Evolutionary conservation across 1,284 basidiomycete species (phyloP), one percentile per base, ranked within the genome.

Genomic region (Ganoderma leucocontextum): DNA sequence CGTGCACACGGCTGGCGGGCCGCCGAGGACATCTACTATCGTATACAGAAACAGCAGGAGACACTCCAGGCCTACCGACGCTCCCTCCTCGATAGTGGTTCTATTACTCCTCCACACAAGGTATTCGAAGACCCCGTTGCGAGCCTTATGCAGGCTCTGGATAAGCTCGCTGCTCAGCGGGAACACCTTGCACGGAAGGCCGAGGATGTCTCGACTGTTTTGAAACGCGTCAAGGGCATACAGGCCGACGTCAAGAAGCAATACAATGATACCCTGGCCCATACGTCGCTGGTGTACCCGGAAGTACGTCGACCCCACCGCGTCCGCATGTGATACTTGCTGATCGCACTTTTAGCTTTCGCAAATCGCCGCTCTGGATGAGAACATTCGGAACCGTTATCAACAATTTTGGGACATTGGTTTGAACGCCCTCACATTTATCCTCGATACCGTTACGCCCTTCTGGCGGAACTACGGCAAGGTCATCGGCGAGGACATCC

Each of bases 381-480:
- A 93, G 78, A 91, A 86, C 73, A 92, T 92, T 78, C 86, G 86
- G 72, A 90, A 92, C 73, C 88, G 89, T 67, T 93, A 91, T 71
- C 90, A 92, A 72, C 89, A 91, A 70, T 79, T 93, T 61, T 92
- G 90, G 90, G 91, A 92, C 70, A 81, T 93, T 63, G 91, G 87
- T 13, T 87, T 93, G 84, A 89, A 92, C 68, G 88, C 87, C 0
- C 80, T 92, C 62, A 93, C 92, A 0, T 84, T 93, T 68, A 78
- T 93, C 60, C 82, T 93, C 57, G 91, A 93, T 74, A 89, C 86
- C 7, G 87, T 92, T 15, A 87, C 91, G 0, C 91, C 91, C 0
- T 87, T 93, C 75, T 93, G 92, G 91, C 83, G 92, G 68, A 91
- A 85, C 47, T 92, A 93, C 69, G 91, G 91, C 60, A 92, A 91